Percentiles rank a stretch among this genome's conserved stretches.
Conservation (phyloP, 1,284 basidiomycete species). For the Tilletia setariae region DNA sequence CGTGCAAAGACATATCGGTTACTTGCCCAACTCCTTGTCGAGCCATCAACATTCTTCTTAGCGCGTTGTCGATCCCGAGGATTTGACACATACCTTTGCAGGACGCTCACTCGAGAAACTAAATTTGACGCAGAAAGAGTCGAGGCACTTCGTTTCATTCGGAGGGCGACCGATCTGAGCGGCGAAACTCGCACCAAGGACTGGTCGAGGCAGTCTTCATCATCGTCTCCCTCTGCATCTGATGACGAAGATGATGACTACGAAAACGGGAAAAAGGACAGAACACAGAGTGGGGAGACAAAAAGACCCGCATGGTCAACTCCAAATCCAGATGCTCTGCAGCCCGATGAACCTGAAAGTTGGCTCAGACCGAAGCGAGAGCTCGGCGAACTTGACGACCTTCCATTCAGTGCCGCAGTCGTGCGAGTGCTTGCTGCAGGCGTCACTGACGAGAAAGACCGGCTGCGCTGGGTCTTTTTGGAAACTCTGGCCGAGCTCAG, state of each 20-base stretch:
- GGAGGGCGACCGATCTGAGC: slow-evolving; percentile 70
- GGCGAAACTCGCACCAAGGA: slow-evolving; percentile 41
- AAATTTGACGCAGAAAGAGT: slow-evolving; percentile 83
- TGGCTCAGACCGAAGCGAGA: not conserved
- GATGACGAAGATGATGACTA: slow-evolving; percentile 42
- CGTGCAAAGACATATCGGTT: slow-evolving; percentile 84
- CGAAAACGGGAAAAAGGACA: slow-evolving; percentile 23
- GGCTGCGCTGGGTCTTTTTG: slow-evolving; percentile 76
- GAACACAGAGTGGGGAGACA: slow-evolving; percentile 62
- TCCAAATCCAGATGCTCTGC: slow-evolving; percentile 59
- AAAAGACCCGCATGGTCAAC: slow-evolving; percentile 86
- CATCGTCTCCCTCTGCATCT: no score
- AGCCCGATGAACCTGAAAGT: slow-evolving; percentile 2
- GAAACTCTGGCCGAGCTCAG: slow-evolving; percentile 88
- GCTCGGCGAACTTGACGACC: not conserved
- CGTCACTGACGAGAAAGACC: slow-evolving; percentile 62
- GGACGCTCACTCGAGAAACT: slow-evolving; percentile 78
- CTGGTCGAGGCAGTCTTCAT: slow-evolving; percentile 36
- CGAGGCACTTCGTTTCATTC: slow-evolving; percentile 86
- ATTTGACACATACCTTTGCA: slow-evolving; percentile 81
- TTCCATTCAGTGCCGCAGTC: slow-evolving; percentile 4
- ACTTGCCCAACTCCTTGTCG: slow-evolving; percentile 72
- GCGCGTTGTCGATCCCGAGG: slow-evolving; percentile 64
- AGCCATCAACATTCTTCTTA: slow-evolving; percentile 57
- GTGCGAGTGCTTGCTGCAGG: not conserved